A percentile compares a stretch with the other conserved stretches of the same genome.
phyloP scores from a whole-genome alignment of 2,329 filamentous ascomycete genomes.

The Cladosporium sp. region DNA sequence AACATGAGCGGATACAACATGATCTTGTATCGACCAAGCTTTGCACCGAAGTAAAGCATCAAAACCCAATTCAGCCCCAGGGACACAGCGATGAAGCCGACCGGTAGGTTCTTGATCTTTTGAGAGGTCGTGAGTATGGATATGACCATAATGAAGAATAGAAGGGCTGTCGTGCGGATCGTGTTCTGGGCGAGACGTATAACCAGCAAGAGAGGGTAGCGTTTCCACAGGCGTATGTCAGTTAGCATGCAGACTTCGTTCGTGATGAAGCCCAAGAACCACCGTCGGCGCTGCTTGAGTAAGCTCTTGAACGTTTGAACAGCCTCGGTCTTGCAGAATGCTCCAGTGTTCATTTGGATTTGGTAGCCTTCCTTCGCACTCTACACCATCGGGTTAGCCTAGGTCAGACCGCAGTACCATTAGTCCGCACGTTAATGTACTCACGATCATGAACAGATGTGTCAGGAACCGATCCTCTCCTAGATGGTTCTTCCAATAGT shows the following conservation, averaged over 20 bases:
- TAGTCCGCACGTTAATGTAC: not conserved
- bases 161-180: slow-evolving; percentile 83
- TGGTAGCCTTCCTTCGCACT: slow-evolving; percentile 79
- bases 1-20: slow-evolving; percentile 97
- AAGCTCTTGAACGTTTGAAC: slow-evolving; percentile 81
- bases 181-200: slow-evolving; percentile 95
- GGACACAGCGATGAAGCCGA: slow-evolving; percentile 89
- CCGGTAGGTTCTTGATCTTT: slow-evolving; percentile 69
- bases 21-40: slow-evolving; percentile 83
- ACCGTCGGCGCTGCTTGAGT: slow-evolving; percentile 87
- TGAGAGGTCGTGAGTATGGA: slow-evolving; percentile 81
- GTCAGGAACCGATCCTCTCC: slow-evolving; percentile 96
- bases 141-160: slow-evolving; percentile 91
- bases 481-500: slow-evolving; percentile 91
- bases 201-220: slow-evolving; percentile 78
- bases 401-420: no score
- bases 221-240: slow-evolving; percentile 82
- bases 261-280: slow-evolving; percentile 89
- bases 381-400: not conserved
- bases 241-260: slow-evolving; percentile 99
- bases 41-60: slow-evolving; percentile 92
- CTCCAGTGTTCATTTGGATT: slow-evolving; percentile 95
- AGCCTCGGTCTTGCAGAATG: slow-evolving; percentile 97
- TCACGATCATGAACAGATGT: slow-evolving; percentile 95
- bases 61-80: slow-evolving; percentile 88